Base-by-base conservation (phyloP, 352 stramenopile genomes). In the Pythium dissimile region DNA sequence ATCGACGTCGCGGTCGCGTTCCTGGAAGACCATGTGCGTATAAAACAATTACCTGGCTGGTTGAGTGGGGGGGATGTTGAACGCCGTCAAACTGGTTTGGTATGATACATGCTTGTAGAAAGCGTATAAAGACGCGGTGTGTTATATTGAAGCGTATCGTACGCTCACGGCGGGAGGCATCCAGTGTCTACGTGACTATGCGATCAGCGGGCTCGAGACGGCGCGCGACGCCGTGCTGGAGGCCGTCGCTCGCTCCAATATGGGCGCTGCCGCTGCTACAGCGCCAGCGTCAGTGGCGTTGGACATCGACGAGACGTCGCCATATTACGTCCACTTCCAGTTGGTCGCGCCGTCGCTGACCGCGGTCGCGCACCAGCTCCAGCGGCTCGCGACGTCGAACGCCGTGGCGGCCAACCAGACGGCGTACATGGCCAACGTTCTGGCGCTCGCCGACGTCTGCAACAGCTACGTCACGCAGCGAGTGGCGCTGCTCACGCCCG, bases 321-420 rank as follows among this genome's bases (percentile, higher is more conserved):
- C 78, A 13, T 89, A 83, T 50, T 94, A 94, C 37, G 77, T 92
- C 2, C 76, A 89, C 31, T 90, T 94, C 44, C 75, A 91, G 52
- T 59, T 90, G 15, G 75, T 89, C 7, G 72, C 78, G 13, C 80
- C 81, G 1, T 83, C 80, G 3, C 66, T 91, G 0, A 65, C 69
- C 34, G 75, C 80, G 1, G 76, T 87, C 0, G 68, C 78, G 2
- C 77, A 80, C 48, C 84, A 92, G 30, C 68, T 94, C 5, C 62
- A 86, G 35, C 71, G 81, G 16, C 56, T 88, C 11, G 69, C 54
- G 9, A 63, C 59, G 13, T 63, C 54, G 13, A 63, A 53, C 20
- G 42, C 47, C 20, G 54, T 46, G 18, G 41, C 66, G 1, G 47
- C 64, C 24, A 77, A 73, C 12, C 20, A 55, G 6, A 65, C 66